These are phyloP conservation scores for Arachnopeziza araneosa DNA, from an alignment of 2,329 filamentous ascomycete species.

Conservation along the genomic window DNA sequence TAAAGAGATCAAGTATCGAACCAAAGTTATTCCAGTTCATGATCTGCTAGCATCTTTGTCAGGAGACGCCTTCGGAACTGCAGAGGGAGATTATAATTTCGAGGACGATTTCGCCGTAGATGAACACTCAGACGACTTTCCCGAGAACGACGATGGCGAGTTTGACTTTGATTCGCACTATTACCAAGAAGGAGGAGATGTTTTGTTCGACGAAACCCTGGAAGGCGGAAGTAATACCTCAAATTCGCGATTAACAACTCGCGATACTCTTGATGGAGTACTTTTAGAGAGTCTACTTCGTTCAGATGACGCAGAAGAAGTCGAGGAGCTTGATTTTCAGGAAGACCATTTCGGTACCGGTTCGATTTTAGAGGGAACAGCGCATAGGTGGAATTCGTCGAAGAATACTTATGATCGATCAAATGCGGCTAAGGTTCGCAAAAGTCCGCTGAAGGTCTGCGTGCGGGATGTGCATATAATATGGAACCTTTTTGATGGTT, in stretches of 20 bases:
- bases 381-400: constrained; percentile 74
- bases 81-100: constrained; percentile 57
- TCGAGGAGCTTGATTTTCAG: constrained; percentile 61
- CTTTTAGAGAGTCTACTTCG: constrained; percentile 39
- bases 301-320: constrained; percentile 38
- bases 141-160: constrained; percentile 34
- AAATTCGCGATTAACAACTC: constrained; percentile 25
- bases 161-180: constrained; percentile 41
- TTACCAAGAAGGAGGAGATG: constrained; percentile 36
- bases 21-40: constrained; percentile 76
- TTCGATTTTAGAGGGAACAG: constrained; percentile 56
- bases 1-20: constrained; percentile 79
- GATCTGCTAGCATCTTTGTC: constrained; percentile 88
- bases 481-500: constrained; percentile 97
- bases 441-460: constrained; percentile 69
- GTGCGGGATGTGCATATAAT: constrained; percentile 88
- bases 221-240: constrained; percentile 14
- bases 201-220: constrained; percentile 32
- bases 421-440: constrained; percentile 53
- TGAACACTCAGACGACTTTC: constrained; percentile 43
- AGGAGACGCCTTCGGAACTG: constrained; percentile 69
- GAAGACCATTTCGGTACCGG: constrained; percentile 71
- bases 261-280: constrained; percentile 42
- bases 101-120: constrained; percentile 54
- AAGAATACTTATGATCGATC: constrained; percentile 68